A percentile compares a stretch with the other conserved stretches of the same genome.
Conservation (phyloP, 176 grass and related monocot species). For the Oryza longistaminata region DNA sequence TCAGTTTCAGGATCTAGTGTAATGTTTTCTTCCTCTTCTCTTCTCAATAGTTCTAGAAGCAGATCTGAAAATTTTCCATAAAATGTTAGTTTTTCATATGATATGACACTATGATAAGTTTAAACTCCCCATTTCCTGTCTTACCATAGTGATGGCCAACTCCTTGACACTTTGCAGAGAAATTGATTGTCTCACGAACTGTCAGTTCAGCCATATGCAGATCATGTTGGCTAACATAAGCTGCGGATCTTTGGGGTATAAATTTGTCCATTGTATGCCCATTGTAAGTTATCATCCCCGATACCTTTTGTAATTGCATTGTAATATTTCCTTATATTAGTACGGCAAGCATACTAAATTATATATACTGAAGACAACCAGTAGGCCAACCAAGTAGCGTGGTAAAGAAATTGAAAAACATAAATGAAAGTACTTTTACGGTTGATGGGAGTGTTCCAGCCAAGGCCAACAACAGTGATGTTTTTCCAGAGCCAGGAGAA, state of each 20-base stretch:
- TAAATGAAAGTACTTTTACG: constrained; percentile 36
- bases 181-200: constrained; percentile 66
- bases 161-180: constrained; percentile 84
- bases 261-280: constrained; percentile 70
- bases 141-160: constrained; percentile 60
- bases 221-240: constrained; percentile 83
- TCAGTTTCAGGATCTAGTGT: constrained; percentile 65
- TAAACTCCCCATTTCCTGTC: not conserved
- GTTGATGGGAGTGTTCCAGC: constrained; percentile 61
- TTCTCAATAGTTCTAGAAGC: constrained; percentile 65
- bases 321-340: not conserved
- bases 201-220: constrained; percentile 75
- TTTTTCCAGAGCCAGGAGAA: constrained; percentile 74
- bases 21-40: constrained; percentile 79
- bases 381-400: not conserved
- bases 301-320: constrained; percentile 32
- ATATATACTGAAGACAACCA: not conserved
- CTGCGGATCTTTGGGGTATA: constrained; percentile 61
- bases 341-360: not conserved
- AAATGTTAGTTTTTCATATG: no score
- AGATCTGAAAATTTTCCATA: constrained; percentile 41
- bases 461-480: constrained; percentile 63
- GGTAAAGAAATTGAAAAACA: not conserved
- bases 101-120: not conserved
- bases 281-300: constrained; percentile 63